A percentile compares a stretch with the other conserved stretches of the same genome.
phyloP scores from a whole-genome alignment of 2,329 filamentous ascomycete genomes.

The Penicillium fuscoglaucum region DNA sequence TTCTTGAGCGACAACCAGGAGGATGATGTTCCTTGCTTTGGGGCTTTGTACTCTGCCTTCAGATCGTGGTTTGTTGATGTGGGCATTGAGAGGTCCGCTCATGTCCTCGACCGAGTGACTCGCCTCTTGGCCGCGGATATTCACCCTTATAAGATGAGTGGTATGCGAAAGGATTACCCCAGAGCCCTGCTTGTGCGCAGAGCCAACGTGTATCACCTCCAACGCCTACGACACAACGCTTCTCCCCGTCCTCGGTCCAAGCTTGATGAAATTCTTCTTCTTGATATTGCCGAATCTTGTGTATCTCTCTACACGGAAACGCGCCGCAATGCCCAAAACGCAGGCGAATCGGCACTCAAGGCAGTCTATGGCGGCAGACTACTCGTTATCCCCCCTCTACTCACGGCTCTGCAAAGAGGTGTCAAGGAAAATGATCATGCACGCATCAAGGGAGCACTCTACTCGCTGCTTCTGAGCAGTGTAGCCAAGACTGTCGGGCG shows the following conservation, averaged over 20 bases:
- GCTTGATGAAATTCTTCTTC: slow-evolving; percentile 79
- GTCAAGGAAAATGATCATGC: slow-evolving; percentile 80
- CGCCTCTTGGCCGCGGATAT: slow-evolving; percentile 84
- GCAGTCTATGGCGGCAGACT: slow-evolving; percentile 83
- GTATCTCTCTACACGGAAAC: slow-evolving; percentile 94
- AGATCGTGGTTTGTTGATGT: slow-evolving; percentile 97
- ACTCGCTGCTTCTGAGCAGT: slow-evolving; percentile 84
- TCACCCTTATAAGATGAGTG: slow-evolving; percentile 90
- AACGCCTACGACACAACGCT: slow-evolving; percentile 91
- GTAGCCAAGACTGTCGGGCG: slow-evolving; percentile 82
- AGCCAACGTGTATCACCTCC: slow-evolving; percentile 90
- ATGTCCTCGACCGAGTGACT: slow-evolving; percentile 83
- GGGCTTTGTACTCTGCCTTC: slow-evolving; percentile 86
- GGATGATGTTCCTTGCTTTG: slow-evolving; percentile 95
- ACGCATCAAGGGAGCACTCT: slow-evolving; percentile 91
- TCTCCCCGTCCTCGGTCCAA: slow-evolving; percentile 83
- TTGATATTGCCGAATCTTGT: slow-evolving; percentile 86
- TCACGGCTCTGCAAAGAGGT: slow-evolving; percentile 75
- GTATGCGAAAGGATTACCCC: slow-evolving; percentile 87
- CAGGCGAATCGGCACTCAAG: slow-evolving; percentile 90
- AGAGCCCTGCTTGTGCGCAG: slow-evolving; percentile 87
- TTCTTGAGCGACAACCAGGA: slow-evolving; percentile 84
- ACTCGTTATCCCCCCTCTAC: slow-evolving; percentile 83
- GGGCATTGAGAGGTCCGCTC: slow-evolving; percentile 91
- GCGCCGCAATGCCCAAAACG: slow-evolving; percentile 86